Base-by-base conservation (phyloP, 495 filamentous ascomycete genomes). In the Paragyromitra xinjiangensis region DNA sequence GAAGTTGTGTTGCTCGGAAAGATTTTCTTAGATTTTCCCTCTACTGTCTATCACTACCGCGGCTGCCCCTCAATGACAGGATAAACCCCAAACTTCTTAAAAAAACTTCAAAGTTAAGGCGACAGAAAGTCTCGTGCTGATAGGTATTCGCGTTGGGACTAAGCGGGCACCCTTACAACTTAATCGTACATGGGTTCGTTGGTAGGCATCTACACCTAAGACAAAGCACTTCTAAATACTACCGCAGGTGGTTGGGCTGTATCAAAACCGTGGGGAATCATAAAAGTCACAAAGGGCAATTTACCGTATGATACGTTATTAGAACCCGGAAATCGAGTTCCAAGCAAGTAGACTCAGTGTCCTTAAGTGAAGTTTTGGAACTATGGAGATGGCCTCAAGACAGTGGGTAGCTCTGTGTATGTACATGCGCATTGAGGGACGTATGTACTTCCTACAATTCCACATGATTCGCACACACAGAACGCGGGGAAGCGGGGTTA, bases 401-500 rank as follows among this genome's bases (percentile, higher is more conserved):
- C 42, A 64, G 42, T n/a, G 50, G 44, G 11, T 48, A 22, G 34
- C 16, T 37, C 29, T 26, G 44, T 9, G 9, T n/a, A 29, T 39
- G 62, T 53, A 71, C 73, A 71, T 70, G 53, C 29, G 29, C 29
- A 34, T 34, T 34, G 29, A 3, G 29, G 29, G 29, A 63, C 16
- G 74, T 77, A 76, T 44, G 66, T 75, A 71, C 68, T 56, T 29
- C 61, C 59, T 64, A 63, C 56, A 55, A 59, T 44, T 56, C 44
- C 69, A 64, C 61, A 75, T 58, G 58, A 64, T 75, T 75, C 34
- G 56, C 56, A 51, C 66, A 55, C 16, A n/a, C 50, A 77, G 74
- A 77, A 77, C 62, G 74, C 59, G 74, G 74, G 74, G 74, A 77
- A 73, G 74, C 68, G 74, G 74, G 70, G 70, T 56, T 73, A 48